Percentiles rank a stretch among this genome's conserved stretches.
Evolutionary conservation across 768 basidiomycete species (phyloP).

Genomic region (Tulasnella sp.): DNA sequence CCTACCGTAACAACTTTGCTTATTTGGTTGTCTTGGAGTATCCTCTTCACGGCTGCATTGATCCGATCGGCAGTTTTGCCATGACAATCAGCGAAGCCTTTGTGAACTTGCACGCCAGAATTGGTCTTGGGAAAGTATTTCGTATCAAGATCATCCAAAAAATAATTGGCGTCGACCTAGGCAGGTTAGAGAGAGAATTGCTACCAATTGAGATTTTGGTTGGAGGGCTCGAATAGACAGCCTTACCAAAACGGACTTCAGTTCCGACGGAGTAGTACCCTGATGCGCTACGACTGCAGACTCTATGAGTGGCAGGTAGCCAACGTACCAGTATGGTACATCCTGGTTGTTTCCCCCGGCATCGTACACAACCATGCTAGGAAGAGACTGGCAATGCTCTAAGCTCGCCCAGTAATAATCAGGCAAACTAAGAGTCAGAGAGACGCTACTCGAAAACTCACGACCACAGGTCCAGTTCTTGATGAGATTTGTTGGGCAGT

Average conservation of each 20-base stretch:
- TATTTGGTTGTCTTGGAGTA: conserved; percentile 27
- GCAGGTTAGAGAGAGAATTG: conserved; percentile 12
- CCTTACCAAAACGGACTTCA: neutral
- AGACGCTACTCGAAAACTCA: conserved; percentile 19
- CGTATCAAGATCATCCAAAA: neutral
- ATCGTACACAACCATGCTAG: neutral
- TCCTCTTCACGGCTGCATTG: conserved; percentile 28
- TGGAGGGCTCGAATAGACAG: neutral
- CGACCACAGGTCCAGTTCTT: conserved; percentile 7
- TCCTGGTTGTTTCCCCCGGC: neutral
- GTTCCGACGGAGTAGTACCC: neutral
- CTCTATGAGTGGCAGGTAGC: neutral
- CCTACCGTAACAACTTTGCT: conserved; percentile 32
- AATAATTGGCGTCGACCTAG: conserved; percentile 26
- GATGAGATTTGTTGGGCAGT: neutral
- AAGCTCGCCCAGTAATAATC: neutral
- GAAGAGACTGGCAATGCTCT: neutral
- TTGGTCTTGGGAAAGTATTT: neutral
- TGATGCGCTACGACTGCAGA: neutral
- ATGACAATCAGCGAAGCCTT: neutral
- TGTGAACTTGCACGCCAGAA: conserved; percentile 24
- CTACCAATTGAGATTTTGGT: neutral
- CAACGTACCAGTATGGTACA: neutral
- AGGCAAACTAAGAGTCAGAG: neutral
- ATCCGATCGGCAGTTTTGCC: conserved; percentile 25